Evolutionary conservation across 768 basidiomycete species (phyloP), one percentile per base, ranked within the genome.

Genomic region (Ramaria sp.): DNA sequence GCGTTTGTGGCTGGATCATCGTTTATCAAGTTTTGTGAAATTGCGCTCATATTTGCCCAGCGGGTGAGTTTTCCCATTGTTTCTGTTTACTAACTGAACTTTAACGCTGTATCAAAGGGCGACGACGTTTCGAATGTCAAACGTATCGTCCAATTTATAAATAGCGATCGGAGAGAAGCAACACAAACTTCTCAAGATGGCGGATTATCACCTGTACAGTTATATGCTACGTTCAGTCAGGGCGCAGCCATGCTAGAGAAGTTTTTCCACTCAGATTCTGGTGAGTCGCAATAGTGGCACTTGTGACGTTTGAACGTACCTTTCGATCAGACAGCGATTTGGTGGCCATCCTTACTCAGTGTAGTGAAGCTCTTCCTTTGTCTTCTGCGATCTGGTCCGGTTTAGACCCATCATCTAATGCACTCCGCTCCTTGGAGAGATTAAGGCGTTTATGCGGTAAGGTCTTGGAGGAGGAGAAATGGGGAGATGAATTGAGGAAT

Each of bases 11-110:
- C 71, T 61, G 70, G 71, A 20, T 70, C 63, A 13, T 64, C 72
- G n/a, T 77, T 75, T 51, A 67, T 74, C 32, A 75, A 73, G 47
- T 62, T 69, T 9, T 79, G 78, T 54, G 66, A 67, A 6, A 69
- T 71, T 16, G 56, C 85, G 1, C 64, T 80, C n/a, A 59, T 56
- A 3, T 59, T 67, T 41, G 72, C 73, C 0, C 71, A 75, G 60
- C 58, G 62, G 16, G 63, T 71, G 57, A 50, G 55, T 28, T 74
- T 71, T 34, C 32, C 32, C 8, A 9, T 34, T 58, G 58, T 5
- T 22, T 43, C 41, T 30, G 15, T 12, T 52, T 27, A 24, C n/a
- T 9, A 13, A 13, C 50, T 22, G 34, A 43, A 24, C 3, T 15
- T 36, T 42, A 37, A 37, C 48, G 13, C 18, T 24, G 49, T n/a